These are phyloP conservation scores for Hypoxylon sp. DNA, from an alignment of 2,329 filamentous ascomycete genomes.

Conservation along the genomic window DNA sequence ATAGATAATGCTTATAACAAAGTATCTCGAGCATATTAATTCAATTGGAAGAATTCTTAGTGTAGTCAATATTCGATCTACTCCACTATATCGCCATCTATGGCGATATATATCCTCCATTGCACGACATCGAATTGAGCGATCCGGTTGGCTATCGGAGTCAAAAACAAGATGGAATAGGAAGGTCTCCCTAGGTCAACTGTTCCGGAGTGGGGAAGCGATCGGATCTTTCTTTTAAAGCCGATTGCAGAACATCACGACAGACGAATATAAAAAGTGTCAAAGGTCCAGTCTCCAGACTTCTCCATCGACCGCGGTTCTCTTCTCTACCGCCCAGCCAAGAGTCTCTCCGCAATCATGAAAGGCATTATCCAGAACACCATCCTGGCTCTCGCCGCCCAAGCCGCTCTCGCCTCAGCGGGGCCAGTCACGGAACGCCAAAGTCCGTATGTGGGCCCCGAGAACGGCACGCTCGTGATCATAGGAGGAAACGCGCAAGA, in stretches of 20 bases:
- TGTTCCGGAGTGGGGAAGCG: slow-evolving; percentile 33
- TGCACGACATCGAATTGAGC: slow-evolving; percentile 39
- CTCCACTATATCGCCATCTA: slow-evolving; percentile 32
- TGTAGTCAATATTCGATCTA: slow-evolving; percentile 8
- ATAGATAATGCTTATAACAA: not conserved
- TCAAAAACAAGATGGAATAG: slow-evolving; percentile 39
- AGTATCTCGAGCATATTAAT: not conserved
- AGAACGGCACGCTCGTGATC: slow-evolving; percentile 53
- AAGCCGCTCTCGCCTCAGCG: slow-evolving; percentile 36
- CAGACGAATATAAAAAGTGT: slow-evolving; percentile 33
- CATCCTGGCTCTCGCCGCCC: slow-evolving; percentile 34
- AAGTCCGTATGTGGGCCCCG: slow-evolving; percentile 49
- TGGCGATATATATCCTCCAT: slow-evolving; percentile 41
- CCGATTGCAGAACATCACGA: slow-evolving; percentile 25
- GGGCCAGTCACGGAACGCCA: slow-evolving; percentile 25
- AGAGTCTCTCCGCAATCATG: slow-evolving; percentile 22
- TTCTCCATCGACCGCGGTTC: not conserved
- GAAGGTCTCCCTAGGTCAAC: slow-evolving; percentile 35
- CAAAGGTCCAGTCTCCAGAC: slow-evolving; percentile 1
- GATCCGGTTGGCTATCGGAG: slow-evolving; percentile 40
- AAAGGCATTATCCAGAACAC: slow-evolving; percentile 28
- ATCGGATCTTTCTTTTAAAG: slow-evolving; percentile 46
- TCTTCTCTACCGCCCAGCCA: not conserved
- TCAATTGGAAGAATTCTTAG: not conserved
- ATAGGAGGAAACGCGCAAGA: slow-evolving; percentile 53